Percentiles rank a stretch among this genome's conserved stretches.
phyloP scores from a whole-genome alignment of 164 flowering plant species.

The Macadamia integrifolia region DNA sequence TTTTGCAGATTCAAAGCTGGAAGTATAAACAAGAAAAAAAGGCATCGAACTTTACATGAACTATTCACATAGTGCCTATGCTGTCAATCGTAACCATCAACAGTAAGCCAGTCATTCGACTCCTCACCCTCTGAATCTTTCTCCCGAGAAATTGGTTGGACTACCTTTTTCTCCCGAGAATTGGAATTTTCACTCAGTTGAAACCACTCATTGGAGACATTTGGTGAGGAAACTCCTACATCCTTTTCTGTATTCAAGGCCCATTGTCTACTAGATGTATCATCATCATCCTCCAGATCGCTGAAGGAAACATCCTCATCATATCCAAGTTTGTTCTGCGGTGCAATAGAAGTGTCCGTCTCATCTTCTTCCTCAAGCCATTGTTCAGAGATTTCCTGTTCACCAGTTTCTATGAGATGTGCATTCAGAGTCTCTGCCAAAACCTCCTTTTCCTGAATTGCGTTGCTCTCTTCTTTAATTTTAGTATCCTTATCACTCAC shows the following conservation, averaged over 20 bases:
- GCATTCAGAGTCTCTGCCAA: conserved; percentile 14
- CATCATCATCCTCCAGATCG: conserved; percentile 45
- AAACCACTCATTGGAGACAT: conserved; percentile 49
- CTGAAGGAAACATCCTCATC: conserved; percentile 62
- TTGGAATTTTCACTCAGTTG: conserved; percentile 29
- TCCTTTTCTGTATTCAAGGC: conserved; percentile 8
- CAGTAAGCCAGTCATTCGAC: conserved; percentile 51
- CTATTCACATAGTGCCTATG: conserved; percentile 9
- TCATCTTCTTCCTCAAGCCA: conserved; percentile 30
- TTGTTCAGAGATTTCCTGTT: conserved; percentile 15
- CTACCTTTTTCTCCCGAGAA: conserved; percentile 15
- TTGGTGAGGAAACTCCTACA: conserved; percentile 20
- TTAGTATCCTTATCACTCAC: conserved; percentile 9
- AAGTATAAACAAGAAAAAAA: neutral
- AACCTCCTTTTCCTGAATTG: conserved; percentile 16
- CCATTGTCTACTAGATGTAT: conserved; percentile 19
- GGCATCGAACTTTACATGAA: conserved; percentile 25
- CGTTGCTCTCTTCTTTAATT: conserved; percentile 12
- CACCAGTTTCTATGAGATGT: conserved; percentile 15
- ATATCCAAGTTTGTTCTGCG: conserved; percentile 18
- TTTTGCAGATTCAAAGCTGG: neutral
- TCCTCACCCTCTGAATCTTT: conserved; percentile 56
- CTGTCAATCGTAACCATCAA: conserved; percentile 48
- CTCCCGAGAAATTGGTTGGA: conserved; percentile 20
- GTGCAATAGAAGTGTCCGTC: conserved; percentile 12